phyloP scores from a whole-genome alignment of 495 filamentous ascomycete species.

The Aspergillus ellipticus region DNA sequence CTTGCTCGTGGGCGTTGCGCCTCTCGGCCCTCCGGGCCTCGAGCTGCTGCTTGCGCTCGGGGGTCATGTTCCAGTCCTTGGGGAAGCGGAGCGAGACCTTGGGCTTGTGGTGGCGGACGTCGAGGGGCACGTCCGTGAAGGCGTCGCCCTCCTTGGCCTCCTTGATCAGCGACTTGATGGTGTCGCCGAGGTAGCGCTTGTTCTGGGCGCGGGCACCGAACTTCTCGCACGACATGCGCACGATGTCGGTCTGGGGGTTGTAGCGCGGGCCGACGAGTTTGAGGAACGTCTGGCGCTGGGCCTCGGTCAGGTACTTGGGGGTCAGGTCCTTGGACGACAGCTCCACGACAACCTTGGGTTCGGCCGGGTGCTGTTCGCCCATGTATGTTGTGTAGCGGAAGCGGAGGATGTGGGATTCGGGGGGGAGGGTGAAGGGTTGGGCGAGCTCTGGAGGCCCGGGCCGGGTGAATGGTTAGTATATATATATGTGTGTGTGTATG shows the following conservation, averaged over 20 bases:
- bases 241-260: conserved; percentile 78
- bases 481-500: too few relatives aligned
- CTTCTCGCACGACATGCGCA: conserved; percentile 89
- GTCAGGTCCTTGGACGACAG: conserved; percentile 69
- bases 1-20: conserved; percentile 17
- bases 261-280: conserved; percentile 87
- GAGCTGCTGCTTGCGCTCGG: conserved; percentile 61
- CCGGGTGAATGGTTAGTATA: too few relatives aligned
- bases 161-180: conserved; percentile 66
- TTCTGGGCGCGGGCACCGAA: conserved; percentile 88
- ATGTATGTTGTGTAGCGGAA: conserved; percentile 98
- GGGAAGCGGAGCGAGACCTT: conserved; percentile 71
- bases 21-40: conserved; percentile 52
- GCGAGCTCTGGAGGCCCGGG: too few relatives aligned
- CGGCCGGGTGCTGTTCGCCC: conserved; percentile 88
- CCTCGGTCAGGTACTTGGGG: conserved; percentile 52
- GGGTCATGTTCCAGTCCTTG: conserved; percentile 72
- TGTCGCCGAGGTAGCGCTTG: conserved; percentile 84
- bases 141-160: conserved; percentile 80
- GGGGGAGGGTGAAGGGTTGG: conserved; percentile 70
- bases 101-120: conserved; percentile 79
- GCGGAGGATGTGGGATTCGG: conserved; percentile 65
- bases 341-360: conserved; percentile 89
- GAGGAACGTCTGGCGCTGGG: conserved; percentile 74
- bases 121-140: conserved; percentile 86